Conservation (phyloP, 2,329 filamentous ascomycete species). For the Neonectria coccinea region DNA sequence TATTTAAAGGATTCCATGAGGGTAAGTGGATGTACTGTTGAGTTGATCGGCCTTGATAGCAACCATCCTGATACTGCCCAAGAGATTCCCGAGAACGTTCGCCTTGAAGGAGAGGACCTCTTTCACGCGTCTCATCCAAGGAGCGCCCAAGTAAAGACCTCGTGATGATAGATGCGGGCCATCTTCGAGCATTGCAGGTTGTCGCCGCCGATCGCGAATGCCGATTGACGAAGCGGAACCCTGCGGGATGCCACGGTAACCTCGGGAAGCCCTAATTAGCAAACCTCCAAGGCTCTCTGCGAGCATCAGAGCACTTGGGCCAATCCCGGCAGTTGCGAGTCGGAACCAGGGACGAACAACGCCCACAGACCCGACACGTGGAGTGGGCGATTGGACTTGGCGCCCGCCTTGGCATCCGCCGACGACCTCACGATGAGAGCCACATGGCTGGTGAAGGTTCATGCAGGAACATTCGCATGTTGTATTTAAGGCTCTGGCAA, state of each 20-base stretch:
- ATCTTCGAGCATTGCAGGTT: not conserved
- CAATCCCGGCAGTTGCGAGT: conserved; percentile 17
- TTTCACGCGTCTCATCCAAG: not conserved
- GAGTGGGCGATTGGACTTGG: conserved; percentile 40
- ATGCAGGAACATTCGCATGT: not conserved
- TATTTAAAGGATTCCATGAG: not conserved
- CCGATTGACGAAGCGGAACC: not conserved
- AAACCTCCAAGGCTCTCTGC: not conserved
- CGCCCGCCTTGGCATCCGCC: conserved; percentile 14
- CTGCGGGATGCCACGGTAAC: not conserved
- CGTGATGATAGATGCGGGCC: not conserved
- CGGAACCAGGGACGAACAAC: conserved; percentile 31
- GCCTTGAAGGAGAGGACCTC: not conserved
- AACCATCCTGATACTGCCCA: too few species aligned
- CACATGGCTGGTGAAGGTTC: not conserved
- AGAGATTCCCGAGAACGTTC: not conserved
- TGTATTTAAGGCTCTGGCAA: not conserved
- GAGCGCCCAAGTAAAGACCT: not conserved
- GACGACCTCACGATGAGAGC: conserved; percentile 10
- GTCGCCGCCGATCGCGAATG: not conserved
- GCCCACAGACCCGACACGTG: conserved; percentile 36
- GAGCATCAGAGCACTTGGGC: not conserved
- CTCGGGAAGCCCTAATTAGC: not conserved
- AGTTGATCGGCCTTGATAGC: too few species aligned
- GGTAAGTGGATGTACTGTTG: not conserved